Base-by-base conservation (phyloP, 2,329 filamentous ascomycete species). In the Pseudogymnoascus sp. region DNA sequence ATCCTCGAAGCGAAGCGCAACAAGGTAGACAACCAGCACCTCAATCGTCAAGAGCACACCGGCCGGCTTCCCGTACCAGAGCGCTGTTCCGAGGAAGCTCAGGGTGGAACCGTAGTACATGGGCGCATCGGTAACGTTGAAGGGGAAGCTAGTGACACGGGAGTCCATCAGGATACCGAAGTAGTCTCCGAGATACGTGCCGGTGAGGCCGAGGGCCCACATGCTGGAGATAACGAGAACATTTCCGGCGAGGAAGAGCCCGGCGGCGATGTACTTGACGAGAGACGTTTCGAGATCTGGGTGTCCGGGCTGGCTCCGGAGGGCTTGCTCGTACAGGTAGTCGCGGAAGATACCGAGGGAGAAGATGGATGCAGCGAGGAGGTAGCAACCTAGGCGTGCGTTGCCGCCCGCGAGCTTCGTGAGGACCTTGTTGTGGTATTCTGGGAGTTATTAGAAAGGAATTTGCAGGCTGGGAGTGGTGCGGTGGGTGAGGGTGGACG, bases 151-250 rank as follows among this genome's bases (percentile, higher is more conserved):
- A 11, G 92, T 96, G 60, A 99, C 92, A 71, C 93, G 93, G 68
- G 88, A 80, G 73, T 97, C 93, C 92, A 97, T 96, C 67, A 99
- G 82, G 74, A 97, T 97, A 69, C 94, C 94, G 74, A 97, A 99
- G 81, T 99, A 99, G 79, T 99, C 94, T 69, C 94, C 94, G 36
- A 99, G 81, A 74, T 97, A 99, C 38, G 94, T 99, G 66, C 94
- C 94, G 0, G 92, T 97, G 71, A 99, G 85, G 63, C 94, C 94
- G 41, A 99, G 85, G 35, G 87, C 89, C 86, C 87, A 97, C 77
- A 96, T 97, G 65, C 90, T 94, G 35, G 88, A 88, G 60, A 97
- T 70, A 59, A 99, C 94, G 36, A 99, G 85, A 60, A 89, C 76
- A 75, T 96, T 97, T 63, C 94, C 94, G 38, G 78, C 73, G 28